These are phyloP conservation scores for Elymus sibiricus DNA, from an alignment of 176 grass and related monocot genomes.

Conservation along the genomic window DNA sequence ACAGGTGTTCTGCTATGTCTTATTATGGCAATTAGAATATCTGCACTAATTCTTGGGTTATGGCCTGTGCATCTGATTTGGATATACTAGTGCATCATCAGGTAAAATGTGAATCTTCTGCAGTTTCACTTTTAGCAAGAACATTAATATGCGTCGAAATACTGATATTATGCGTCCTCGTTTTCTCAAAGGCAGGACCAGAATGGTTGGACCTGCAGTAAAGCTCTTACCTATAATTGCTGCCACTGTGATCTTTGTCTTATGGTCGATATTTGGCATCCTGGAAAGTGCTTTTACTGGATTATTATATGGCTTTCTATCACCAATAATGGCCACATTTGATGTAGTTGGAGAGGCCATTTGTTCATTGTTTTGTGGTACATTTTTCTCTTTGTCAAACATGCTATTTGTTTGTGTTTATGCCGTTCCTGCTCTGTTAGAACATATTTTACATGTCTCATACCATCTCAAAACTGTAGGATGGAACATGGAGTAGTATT, in stretches of 20 bases:
- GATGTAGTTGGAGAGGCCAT: slow-evolving; percentile 83
- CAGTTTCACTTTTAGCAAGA: too few relatives aligned
- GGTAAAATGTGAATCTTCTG: too few relatives aligned
- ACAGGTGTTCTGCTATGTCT: too few relatives aligned
- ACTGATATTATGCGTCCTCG: slow-evolving; percentile 22
- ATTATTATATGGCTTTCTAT: slow-evolving; percentile 79
- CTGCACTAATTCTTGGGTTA: too few relatives aligned
- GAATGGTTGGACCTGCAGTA: slow-evolving; percentile 74
- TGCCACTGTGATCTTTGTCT: slow-evolving; percentile 48
- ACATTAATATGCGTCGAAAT: slow-evolving; percentile 2
- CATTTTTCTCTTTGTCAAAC: background rate
- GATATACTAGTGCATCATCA: too few relatives aligned
- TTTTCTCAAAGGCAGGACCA: slow-evolving; percentile 74
- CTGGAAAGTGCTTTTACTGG: slow-evolving; percentile 62
- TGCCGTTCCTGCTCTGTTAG: background rate
- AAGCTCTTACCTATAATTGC: slow-evolving; percentile 71
- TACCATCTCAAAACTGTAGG: slow-evolving; percentile 42
- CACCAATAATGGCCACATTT: slow-evolving; percentile 81
- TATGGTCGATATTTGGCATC: slow-evolving; percentile 67
- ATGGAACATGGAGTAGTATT: slow-evolving; percentile 95
- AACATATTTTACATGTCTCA: slow-evolving; percentile 1
- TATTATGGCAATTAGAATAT: too few relatives aligned
- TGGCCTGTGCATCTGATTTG: too few relatives aligned
- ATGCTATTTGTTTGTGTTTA: background rate
- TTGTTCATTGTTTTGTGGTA: slow-evolving; percentile 89